A percentile compares a stretch with the other conserved stretches of the same genome.
Evolutionary conservation across 2,329 filamentous ascomycete species (phyloP).

Genomic region (Botrytis paeoniae): DNA sequence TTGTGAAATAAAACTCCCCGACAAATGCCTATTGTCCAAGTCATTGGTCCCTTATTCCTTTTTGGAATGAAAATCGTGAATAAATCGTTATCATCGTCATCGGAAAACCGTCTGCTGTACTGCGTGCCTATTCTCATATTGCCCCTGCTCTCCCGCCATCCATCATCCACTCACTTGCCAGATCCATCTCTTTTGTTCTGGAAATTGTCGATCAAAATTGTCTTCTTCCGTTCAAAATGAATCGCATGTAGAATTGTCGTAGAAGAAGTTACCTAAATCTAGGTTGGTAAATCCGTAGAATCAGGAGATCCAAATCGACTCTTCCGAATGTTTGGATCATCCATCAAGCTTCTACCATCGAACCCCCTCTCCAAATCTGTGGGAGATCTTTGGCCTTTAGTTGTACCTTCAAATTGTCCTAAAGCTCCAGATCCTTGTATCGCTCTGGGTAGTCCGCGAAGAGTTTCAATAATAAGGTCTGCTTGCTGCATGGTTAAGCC

Average conservation of each 20-base stretch:
- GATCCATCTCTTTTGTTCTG: not conserved
- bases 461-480: constrained; percentile 15
- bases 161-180: too few species aligned
- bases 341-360: not conserved
- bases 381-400: not conserved
- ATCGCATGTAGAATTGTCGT: not conserved
- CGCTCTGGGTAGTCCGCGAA: constrained; percentile 3
- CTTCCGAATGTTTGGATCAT: not conserved
- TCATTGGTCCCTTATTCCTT: not conserved
- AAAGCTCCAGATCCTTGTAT: not conserved
- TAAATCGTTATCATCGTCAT: not conserved
- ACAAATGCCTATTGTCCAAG: not conserved
- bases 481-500: not conserved
- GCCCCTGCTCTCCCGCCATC: not conserved
- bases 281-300: not conserved
- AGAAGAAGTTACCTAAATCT: not conserved
- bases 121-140: not conserved
- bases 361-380: not conserved
- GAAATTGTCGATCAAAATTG: not conserved
- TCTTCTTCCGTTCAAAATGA: not conserved
- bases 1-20: not conserved
- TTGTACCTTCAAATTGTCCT: not conserved
- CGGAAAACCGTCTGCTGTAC: not conserved
- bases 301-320: not conserved
- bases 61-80: not conserved